A percentile compares a stretch with the other conserved stretches of the same genome.
Conservation (phyloP, 2,329 filamentous ascomycete genomes). For the Coniochaeta hoffmannii region DNA sequence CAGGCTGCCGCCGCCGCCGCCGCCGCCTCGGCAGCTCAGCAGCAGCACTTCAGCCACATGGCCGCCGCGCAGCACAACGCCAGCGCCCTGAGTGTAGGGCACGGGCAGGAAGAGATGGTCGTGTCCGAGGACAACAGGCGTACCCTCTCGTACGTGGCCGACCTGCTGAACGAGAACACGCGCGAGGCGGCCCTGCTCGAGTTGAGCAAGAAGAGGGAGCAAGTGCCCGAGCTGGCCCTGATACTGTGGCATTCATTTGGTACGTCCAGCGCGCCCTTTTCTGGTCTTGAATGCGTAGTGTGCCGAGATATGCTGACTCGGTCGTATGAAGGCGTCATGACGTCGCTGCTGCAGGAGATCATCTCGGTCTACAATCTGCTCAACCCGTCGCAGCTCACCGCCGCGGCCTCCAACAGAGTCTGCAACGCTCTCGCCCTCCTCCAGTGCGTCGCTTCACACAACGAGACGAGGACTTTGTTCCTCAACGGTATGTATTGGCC, state of each 20-base stretch:
- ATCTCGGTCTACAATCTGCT: conserved; percentile 97
- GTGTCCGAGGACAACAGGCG: conserved; percentile 86
- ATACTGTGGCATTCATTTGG: conserved; percentile 99
- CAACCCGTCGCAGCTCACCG: conserved; percentile 93
- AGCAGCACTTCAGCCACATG: conserved; percentile 67
- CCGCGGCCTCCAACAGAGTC: conserved; percentile 93
- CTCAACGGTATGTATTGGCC: conserved; percentile 62
- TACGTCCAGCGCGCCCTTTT: conserved; percentile 35
- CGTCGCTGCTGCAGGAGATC: conserved; percentile 92
- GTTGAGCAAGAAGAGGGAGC: conserved; percentile 96
- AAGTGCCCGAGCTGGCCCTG: conserved; percentile 90
- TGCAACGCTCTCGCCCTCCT: conserved; percentile 94
- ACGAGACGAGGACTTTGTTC: conserved; percentile 90
- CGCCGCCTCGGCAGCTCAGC: conserved; percentile 44
- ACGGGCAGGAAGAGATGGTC: conserved; percentile 53
- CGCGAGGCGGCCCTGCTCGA: conserved; percentile 89
- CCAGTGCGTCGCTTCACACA: conserved; percentile 95
- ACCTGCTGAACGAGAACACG: conserved; percentile 79
- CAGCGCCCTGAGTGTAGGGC: conserved; percentile 35
- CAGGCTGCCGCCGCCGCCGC: conserved; percentile 41
- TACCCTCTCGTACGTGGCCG: conserved; percentile 88
- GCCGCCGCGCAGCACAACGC: conserved; percentile 54
- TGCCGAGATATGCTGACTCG: not conserved
- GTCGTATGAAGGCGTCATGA: conserved; percentile 80
- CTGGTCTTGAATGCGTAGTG: not conserved